Conservation (phyloP, 768 basidiomycete species). For the Kwoniella europaea region DNA sequence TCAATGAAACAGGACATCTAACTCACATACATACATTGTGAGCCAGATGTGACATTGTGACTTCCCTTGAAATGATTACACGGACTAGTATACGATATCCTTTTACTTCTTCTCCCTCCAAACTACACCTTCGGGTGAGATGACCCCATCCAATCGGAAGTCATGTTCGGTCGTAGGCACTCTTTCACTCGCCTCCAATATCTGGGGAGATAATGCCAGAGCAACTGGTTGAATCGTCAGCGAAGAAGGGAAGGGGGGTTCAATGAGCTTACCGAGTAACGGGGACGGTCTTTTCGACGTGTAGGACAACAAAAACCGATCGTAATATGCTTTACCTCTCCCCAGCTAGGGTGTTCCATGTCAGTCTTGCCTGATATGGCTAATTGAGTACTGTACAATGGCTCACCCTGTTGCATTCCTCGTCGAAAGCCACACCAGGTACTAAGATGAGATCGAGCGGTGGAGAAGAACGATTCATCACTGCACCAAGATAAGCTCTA, state of each 20-base stretch:
- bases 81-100: background rate
- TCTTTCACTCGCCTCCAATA: slow-evolving; percentile 29
- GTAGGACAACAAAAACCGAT: slow-evolving; percentile 41
- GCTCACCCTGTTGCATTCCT: slow-evolving; percentile 47
- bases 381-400: background rate
- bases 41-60: too few relatives aligned
- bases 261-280: slow-evolving; percentile 33
- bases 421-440: slow-evolving; percentile 53
- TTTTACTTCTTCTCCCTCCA: slow-evolving; percentile 23
- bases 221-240: slow-evolving; percentile 33
- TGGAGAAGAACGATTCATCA: slow-evolving; percentile 20
- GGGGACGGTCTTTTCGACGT: slow-evolving; percentile 26
- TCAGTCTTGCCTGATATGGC: background rate
- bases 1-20: background rate
- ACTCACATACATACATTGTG: background rate
- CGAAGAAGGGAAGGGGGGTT: background rate
- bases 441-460: slow-evolving; percentile 47
- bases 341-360: slow-evolving; percentile 36
- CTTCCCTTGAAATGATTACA: too few relatives aligned
- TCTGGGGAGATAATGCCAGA: slow-evolving; percentile 41
- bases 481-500: background rate
- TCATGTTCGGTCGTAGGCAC: slow-evolving; percentile 48
- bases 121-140: slow-evolving; percentile 38
- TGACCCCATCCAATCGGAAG: slow-evolving; percentile 42
- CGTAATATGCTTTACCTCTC: slow-evolving; percentile 52